A percentile compares a stretch with the other conserved stretches of the same genome.
phyloP scores from a whole-genome alignment of 2,329 filamentous ascomycete species.

The Phaeosphaeriaceae sp. region DNA sequence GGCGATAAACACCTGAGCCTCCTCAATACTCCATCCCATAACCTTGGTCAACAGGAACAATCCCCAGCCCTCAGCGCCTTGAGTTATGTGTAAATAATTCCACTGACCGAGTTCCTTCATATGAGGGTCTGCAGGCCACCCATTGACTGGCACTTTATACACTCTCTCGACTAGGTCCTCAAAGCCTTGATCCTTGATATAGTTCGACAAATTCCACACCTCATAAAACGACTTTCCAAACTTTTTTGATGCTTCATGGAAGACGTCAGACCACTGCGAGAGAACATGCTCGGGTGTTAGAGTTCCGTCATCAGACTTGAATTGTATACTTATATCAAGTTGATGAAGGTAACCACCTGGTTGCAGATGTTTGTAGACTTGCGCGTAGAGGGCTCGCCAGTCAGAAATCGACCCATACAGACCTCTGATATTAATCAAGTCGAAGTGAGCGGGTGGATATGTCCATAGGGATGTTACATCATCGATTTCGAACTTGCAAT shows the following conservation, averaged over 20 bases:
- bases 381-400: conserved; percentile 49
- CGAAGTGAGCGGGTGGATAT: conserved; percentile 33
- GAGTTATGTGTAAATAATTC: conserved; percentile 39
- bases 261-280: conserved; percentile 31
- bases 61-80: conserved; percentile 37
- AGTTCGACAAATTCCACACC: conserved; percentile 33
- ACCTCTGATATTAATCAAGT: conserved; percentile 53
- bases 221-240: conserved; percentile 36
- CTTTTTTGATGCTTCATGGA: conserved; percentile 29
- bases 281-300: conserved; percentile 38
- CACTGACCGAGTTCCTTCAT: conserved; percentile 43
- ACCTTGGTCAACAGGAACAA: conserved; percentile 35
- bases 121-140: conserved; percentile 35
- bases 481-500: conserved; percentile 55
- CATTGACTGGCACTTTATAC: conserved; percentile 39
- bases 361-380: conserved; percentile 32
- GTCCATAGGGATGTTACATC: conserved; percentile 51
- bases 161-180: conserved; percentile 31
- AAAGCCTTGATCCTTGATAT: conserved; percentile 36
- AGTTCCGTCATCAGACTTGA: conserved; percentile 48
- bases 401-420: conserved; percentile 52
- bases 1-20: conserved; percentile 53
- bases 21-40: conserved; percentile 47
- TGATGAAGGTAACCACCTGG: conserved; percentile 51
- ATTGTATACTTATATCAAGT: conserved; percentile 50